Evolutionary conservation across 1,284 basidiomycete species (phyloP), one percentile per base, ranked within the genome.

Genomic region (Bondarzewia mesenterica): DNA sequence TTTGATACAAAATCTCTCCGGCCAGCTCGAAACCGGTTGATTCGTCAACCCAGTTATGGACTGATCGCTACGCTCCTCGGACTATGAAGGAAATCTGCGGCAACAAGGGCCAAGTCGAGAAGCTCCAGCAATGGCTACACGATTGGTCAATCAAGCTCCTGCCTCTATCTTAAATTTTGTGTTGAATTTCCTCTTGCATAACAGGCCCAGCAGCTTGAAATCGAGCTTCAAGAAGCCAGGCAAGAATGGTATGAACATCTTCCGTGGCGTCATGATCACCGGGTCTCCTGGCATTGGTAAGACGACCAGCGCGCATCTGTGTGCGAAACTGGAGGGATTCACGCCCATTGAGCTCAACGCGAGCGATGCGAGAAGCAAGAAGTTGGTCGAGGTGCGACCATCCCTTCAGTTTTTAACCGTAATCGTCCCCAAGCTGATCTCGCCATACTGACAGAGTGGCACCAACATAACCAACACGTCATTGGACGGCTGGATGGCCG

Each of bases 211-310:
- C 50, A 89, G 78, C 59, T 64, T 86, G 56, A 84, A 85, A 53
- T 72, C 73, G 0, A 78, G 74, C 1, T 97, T 98, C 70, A 97
- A 93, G 69, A 96, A 95, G 62, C 93, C 93, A 0, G 95, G 95
- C 2, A 95, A 94, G 66, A 81, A 82, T 52, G 92, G 82, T 0
- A 89, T 88, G 80, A 92, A 92, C 54, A 70, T 85, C 16, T 96
- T 78, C 63, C 82, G 93, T 16, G 93, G 92, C 2, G 78, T 97
- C 1, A 71, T 99, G 51, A 83, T 99, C 52, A 91, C 90, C 1
- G 95, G 95, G 0, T 83, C 94, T 2, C 95, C 95, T 4, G 95
- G 96, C 2, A 96, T 98, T 50, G 95, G 95, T 25, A 99, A 99
- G 72, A 99, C 95, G 4, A 97, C 93, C 0, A 89, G 89, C 51